Conservation (phyloP, 345 rosid species). For the Barbarea vulgaris region DNA sequence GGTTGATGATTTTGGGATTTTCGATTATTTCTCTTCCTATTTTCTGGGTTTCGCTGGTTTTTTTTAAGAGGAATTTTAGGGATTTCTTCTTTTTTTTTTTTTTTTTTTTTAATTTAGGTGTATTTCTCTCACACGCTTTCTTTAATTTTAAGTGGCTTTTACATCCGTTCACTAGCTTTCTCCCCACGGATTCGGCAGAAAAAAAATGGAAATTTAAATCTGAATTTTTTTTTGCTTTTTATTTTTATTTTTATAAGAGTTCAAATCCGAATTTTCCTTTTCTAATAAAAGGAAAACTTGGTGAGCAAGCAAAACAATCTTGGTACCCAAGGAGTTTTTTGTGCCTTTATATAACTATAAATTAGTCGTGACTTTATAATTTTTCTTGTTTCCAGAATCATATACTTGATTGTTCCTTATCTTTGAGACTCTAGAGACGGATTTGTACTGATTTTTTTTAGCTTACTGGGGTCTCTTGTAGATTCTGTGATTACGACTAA, state of each 20-base stretch:
- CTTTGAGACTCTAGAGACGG: background rate
- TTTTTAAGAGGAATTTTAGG: background rate
- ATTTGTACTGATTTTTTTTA: background rate
- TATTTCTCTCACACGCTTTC: background rate
- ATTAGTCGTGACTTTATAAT: background rate
- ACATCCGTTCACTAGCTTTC: constrained; percentile 1
- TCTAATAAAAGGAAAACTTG: constrained; percentile 19
- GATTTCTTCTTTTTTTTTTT: background rate
- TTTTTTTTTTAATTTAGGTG: background rate
- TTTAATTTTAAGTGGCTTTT: background rate
- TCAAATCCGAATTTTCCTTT: background rate
- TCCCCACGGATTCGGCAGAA: constrained; percentile 7
- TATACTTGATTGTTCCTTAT: background rate
- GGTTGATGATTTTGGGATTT: constrained; percentile 7
- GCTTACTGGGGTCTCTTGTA: constrained; percentile 9
- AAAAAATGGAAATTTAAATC: background rate
- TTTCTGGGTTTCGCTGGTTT: background rate
- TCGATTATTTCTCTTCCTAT: background rate
- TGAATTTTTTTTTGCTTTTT: background rate
- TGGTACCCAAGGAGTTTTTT: constrained; percentile 17
- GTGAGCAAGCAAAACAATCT: constrained; percentile 21
- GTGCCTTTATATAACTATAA: background rate
- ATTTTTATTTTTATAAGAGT: no score
- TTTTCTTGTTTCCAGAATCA: background rate
- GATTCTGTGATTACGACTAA: constrained; percentile 11